Base-by-base conservation (phyloP, 2,329 filamentous ascomycete species). In the Alternaria sp. region DNA sequence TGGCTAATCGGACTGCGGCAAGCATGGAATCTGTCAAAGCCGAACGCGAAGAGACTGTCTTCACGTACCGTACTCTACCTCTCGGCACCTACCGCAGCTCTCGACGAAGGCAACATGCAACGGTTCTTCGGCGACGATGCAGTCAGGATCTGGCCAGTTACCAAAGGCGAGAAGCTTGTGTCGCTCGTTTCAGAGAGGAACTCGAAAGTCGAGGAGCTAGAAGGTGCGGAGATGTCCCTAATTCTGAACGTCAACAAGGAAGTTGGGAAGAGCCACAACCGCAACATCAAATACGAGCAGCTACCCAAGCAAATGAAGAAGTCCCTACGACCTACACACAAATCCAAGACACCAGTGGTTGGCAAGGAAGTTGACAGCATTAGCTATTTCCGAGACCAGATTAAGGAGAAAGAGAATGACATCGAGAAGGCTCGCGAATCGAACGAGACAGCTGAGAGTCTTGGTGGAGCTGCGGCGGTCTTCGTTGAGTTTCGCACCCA, bases 361-460 rank as follows among this genome's bases (percentile, higher is more conserved):
- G 92, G 94, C 70, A 90, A 93, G 76, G 96, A 97, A 79, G 94
- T 97, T 15, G 96, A 99, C 81, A 96, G 94, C 0, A 97, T 99
- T 79, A 89, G 95, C 66, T 97, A 92, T 91, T 92, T 89, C 67
- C 91, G 96, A 55, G 84, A 86, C 2, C 91, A 96, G 79, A 88
- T 97, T 56, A 87, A 90, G 67, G 89, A 89, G 53, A 87, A 96
- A 47, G 90, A 91, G 56, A 90, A 92, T 0, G 86, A 92, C 64
- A 90, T 93, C 28, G 87, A 91, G 54, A 84, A 87, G 45, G 85
- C 88, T 23, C 92, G 96, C 78, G 85, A 84, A 44, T 85, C 87
- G 53, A 92, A 95, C 75, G 87, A 85, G 54, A 82, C 84, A 25
- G 88, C 85, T 4, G 68, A 71, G 14, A 74, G 67, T 61, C 87